Base-by-base conservation (phyloP, 306 rosid genomes). In the Prunus campanulata region DNA sequence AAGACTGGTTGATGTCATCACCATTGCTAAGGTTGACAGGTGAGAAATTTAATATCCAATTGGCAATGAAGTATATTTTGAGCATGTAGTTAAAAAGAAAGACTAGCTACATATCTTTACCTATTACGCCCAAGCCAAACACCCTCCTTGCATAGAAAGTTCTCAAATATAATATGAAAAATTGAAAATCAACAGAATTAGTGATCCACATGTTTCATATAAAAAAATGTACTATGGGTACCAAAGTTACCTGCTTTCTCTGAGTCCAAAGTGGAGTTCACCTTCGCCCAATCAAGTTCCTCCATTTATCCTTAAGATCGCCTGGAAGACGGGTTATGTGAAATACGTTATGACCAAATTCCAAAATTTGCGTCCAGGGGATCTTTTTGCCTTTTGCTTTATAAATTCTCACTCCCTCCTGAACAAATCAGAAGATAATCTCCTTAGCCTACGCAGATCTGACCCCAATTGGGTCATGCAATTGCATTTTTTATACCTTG, bases 251-350 rank as follows among this genome's bases (percentile, higher is more conserved):
- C 67, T 61, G 71, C 13, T 50, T 52, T 27, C 35, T 19, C 0
- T 1, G n/a, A 68, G 39, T 46, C 51, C 25, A 18, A 54, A 15
- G 71, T 46, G 22, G 49, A 13, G 71, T 68, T 60, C 76, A 59
- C 59, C 46, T 30, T 54, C 32, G 50, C 16, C 48, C 74, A 46
- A 80, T 51, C 55, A 10, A 35, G 32, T 62, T 82, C 81, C 78
- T 90, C 97, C 97, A 94, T 75, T 94, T 94, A 82, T 94, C 96
- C 86, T 87, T 92, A n/a, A 87, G 86, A 78, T 85, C 88, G 68
- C 3, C 70, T 22, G 89, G 89, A 29, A 59, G 61, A n/a, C 91
- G 89, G 30, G 80, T 83, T 44, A 8, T 10, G 22, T 81, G 72
- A 50, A 87, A 87, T 29, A 83, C 47, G 56, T 69, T 74, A 47